Conservation (phyloP, 495 filamentous ascomycete species). For the Jackrogersella minutella region DNA sequence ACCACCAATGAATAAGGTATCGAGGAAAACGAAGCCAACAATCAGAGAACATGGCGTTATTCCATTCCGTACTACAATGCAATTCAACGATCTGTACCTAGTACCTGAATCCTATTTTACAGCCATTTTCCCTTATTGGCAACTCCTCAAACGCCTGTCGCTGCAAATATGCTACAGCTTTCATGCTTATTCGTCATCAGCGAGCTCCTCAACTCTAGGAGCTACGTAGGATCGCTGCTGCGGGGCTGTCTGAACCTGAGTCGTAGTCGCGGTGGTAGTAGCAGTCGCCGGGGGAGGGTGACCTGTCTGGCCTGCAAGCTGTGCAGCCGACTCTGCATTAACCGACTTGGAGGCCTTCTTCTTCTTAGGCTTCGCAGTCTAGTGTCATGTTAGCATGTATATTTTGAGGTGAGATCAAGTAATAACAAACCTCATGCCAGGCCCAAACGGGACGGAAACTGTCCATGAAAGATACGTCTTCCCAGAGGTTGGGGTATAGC, state of each 20-base stretch:
- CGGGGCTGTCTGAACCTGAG: constrained; percentile 55
- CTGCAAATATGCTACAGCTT: constrained; percentile 23
- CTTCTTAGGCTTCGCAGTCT: constrained; percentile 66
- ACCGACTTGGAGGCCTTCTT: constrained; percentile 59
- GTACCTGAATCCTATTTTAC: constrained; percentile 27
- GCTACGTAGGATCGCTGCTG: constrained; percentile 59
- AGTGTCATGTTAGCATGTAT: constrained; percentile 40
- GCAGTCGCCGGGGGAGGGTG: constrained; percentile 65
- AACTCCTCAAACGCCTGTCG: constrained; percentile 39
- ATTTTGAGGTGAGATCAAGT: constrained; percentile 9
- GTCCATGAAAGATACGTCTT: constrained; percentile 98
- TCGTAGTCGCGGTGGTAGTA: constrained; percentile 65
- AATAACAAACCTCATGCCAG: constrained; percentile 88
- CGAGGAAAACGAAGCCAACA: neutral
- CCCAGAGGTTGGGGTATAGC: constrained; percentile 98
- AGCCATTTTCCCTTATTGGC: constrained; percentile 22
- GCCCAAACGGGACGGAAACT: constrained; percentile 97
- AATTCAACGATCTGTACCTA: constrained; percentile 9
- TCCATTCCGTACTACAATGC: constrained; percentile 13
- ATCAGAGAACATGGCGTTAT: neutral
- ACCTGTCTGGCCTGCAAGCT: constrained; percentile 57
- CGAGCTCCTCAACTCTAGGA: constrained; percentile 72
- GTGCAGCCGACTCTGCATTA: constrained; percentile 50
- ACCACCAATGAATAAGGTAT: no score
- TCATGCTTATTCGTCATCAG: constrained; percentile 61